Evolutionary conservation across 78 protist genomes (phyloP), one percentile per base, ranked within the genome.

Genomic region (Dictyostelium intermedium): DNA sequence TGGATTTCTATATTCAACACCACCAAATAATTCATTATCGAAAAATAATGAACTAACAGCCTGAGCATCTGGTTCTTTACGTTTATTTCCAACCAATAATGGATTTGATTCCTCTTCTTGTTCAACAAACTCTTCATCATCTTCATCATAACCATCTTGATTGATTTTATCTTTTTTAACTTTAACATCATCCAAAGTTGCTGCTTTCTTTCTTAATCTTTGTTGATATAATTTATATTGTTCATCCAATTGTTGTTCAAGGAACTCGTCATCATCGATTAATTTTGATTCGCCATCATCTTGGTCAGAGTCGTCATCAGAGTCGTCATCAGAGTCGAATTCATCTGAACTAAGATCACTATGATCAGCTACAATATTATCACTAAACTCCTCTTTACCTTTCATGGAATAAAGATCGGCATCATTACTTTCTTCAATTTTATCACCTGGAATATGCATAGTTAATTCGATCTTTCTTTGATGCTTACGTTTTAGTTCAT

Each of bases 401-500:
- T 43, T 41, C 35, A 91, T 30, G 25, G 41, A 23, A 32, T 83
- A 92, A 13, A 92, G 69, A 73, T 92, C 79, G 13, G 10, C 81
- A 41, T 83, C 91, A 14, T 3, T 91, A 25, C 16, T 7, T 37
- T 82, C 80, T 32, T 83, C 83, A 14, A 85, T 84, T 2, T 11
- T 35, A 27, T 92, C 96, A 41, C 96, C 96, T 53, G 82, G 91
- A 35, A 92, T 78, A 14, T 81, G 84, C 96, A 92, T 92, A 10
- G 79, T 63, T 50, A 92, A 73, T 35, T 84, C 80, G 1, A 92
- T 16, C 61, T 84, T 92, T 30, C 72, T 41, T 77, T 45, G 80
- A 4, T 32, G 39, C 11, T 61, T 41, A 20, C 92, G 78, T 43
- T 85, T 84, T 82, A 79, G 61, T 66, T 76, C 92, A 41, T 85